phyloP scores from a whole-genome alignment of 495 filamentous ascomycete genomes.

The Daldinia concentrica region DNA sequence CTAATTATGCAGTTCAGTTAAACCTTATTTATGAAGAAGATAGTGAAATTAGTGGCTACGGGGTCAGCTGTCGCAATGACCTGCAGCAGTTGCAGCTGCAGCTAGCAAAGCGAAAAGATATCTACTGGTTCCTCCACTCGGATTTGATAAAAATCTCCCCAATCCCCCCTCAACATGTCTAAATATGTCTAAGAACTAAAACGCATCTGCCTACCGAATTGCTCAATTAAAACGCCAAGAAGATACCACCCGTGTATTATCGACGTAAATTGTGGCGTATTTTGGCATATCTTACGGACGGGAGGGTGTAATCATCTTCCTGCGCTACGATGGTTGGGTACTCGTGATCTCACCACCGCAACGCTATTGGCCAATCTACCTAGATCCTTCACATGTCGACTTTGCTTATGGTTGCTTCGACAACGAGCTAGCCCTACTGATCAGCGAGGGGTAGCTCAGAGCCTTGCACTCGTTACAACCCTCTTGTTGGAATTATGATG shows the following conservation, averaged over 20 bases:
- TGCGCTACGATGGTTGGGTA: conserved; percentile 21
- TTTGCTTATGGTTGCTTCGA: conserved; percentile 39
- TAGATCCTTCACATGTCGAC: conserved; percentile 30
- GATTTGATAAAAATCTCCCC: neutral
- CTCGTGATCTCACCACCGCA: conserved; percentile 30
- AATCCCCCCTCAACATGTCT: neutral
- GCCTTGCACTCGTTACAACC: conserved; percentile 33
- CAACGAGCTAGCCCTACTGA: conserved; percentile 34
- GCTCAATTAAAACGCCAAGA: conserved; percentile 20
- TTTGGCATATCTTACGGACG: neutral
- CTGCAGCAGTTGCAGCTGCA: conserved; percentile 20
- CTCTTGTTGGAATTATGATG: conserved; percentile 22
- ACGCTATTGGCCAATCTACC: conserved; percentile 30
- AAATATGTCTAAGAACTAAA: conserved; percentile 6
- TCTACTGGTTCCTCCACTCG: conserved; percentile 8
- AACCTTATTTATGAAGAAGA: neutral
- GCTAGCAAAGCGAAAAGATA: conserved; percentile 4
- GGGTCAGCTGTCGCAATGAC: conserved; percentile 27
- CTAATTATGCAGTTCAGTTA: neutral
- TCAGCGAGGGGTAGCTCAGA: conserved; percentile 36
- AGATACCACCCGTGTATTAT: conserved; percentile 14
- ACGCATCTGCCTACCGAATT: conserved; percentile 8
- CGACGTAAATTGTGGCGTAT: no score
- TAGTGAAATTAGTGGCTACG: neutral
- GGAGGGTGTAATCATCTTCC: conserved; percentile 35